Conservation (phyloP, 441 rosid genomes). For the Populus trichocarpa region DNA sequence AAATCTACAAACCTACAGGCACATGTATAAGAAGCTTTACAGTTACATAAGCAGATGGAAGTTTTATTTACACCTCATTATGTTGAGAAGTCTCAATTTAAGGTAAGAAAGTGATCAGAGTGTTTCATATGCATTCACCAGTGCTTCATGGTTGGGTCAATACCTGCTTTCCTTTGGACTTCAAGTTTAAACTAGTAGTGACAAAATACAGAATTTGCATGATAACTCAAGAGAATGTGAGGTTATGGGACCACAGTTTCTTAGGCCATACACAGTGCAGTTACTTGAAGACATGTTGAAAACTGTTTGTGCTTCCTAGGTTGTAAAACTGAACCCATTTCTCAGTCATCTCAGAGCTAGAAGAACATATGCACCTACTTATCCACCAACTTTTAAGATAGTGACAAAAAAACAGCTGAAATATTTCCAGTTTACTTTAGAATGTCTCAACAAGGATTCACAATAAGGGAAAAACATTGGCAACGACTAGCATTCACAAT, state of each 20-base stretch:
- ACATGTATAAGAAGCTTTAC: background rate
- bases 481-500: background rate
- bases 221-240: background rate
- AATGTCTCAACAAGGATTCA: background rate
- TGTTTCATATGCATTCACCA: background rate
- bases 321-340: background rate
- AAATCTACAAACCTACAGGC: background rate
- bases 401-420: background rate
- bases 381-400: background rate
- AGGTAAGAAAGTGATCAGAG: background rate
- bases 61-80: background rate
- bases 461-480: background rate
- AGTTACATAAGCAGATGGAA: background rate
- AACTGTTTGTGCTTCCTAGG: background rate
- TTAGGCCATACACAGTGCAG: background rate
- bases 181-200: background rate
- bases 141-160: background rate
- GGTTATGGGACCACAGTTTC: background rate
- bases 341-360: background rate
- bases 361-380: background rate
- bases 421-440: background rate
- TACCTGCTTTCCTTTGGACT: background rate
- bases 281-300: background rate
- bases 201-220: background rate
- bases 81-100: background rate